A percentile compares a stretch with the other conserved stretches of the same genome.
These are phyloP conservation scores for Cephaloascus fragrans DNA, from an alignment of 805 yeast genomes.

Conservation along the genomic window DNA sequence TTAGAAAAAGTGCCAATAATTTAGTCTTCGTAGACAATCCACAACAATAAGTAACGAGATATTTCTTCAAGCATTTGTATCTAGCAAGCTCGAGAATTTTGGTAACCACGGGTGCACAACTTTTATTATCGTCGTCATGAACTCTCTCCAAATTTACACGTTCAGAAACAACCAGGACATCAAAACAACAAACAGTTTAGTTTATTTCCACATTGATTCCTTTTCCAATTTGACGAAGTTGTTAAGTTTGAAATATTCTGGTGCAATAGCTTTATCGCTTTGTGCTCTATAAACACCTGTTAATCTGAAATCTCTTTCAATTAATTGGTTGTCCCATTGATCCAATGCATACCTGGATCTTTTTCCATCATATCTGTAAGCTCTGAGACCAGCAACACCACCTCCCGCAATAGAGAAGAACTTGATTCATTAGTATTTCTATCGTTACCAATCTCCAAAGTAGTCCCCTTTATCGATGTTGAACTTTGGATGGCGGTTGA, in stretches of 20 bases:
- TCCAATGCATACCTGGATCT: constrained; percentile 45
- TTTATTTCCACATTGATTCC: neutral
- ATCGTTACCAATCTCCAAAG: neutral
- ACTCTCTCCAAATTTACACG: too few relatives aligned
- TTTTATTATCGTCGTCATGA: too few relatives aligned
- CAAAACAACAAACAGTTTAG: too few relatives aligned
- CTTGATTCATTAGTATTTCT: constrained; percentile 9
- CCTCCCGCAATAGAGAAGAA: constrained; percentile 47
- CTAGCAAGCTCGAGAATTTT: too few relatives aligned
- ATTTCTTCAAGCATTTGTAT: too few relatives aligned
- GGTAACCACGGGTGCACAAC: too few relatives aligned
- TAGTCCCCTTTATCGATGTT: too few relatives aligned
- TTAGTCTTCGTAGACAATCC: too few relatives aligned
- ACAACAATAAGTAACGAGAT: too few relatives aligned
- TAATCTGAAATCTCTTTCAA: constrained; percentile 67
- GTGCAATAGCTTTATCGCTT: constrained; percentile 55
- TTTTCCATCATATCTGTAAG: constrained; percentile 36
- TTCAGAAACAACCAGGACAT: too few relatives aligned
- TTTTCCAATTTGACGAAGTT: constrained; percentile 19
- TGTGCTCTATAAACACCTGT: constrained; percentile 73
- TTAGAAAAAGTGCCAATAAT: too few relatives aligned
- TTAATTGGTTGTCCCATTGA: constrained; percentile 43
- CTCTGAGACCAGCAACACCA: constrained; percentile 30
- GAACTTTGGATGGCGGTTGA: too few relatives aligned
- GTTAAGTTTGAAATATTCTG: constrained; percentile 69